Conservation (phyloP, 148 eudicot genomes). For the Rhododendron williamsianum region DNA sequence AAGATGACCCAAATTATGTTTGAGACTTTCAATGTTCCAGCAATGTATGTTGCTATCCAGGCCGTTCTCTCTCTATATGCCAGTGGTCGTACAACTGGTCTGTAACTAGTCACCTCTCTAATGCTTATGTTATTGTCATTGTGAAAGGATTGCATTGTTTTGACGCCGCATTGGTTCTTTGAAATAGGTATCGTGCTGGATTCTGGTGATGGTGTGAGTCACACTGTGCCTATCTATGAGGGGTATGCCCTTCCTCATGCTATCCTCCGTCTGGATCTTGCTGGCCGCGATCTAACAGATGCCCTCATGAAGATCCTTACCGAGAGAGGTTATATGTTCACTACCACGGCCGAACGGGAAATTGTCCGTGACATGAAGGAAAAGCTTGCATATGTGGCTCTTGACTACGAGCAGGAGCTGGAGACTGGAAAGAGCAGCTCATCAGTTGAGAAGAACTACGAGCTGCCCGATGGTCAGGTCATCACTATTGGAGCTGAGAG, state of each 20-base stretch:
- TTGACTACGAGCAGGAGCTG: constrained; percentile 29
- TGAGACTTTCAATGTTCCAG: constrained; percentile 26
- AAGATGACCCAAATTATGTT: constrained; percentile 27
- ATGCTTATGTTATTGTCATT: neutral
- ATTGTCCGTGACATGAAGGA: constrained; percentile 36
- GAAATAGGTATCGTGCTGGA: constrained; percentile 27
- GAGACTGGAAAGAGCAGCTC: constrained; percentile 34
- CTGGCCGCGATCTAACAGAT: constrained; percentile 27
- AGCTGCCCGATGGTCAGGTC: constrained; percentile 35
- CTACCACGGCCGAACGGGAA: constrained; percentile 36
- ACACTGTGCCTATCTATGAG: constrained; percentile 34
- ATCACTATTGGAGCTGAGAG: constrained; percentile 35
- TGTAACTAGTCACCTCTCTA: neutral
- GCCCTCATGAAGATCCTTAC: constrained; percentile 30
- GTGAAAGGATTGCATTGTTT: neutral
- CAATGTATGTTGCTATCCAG: constrained; percentile 26
- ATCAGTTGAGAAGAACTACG: constrained; percentile 34
- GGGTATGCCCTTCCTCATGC: constrained; percentile 38
- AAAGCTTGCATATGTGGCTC: constrained; percentile 34
- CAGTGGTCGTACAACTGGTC: constrained; percentile 27
- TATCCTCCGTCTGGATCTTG: constrained; percentile 23
- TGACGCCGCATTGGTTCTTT: neutral
- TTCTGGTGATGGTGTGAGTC: constrained; percentile 34
- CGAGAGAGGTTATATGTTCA: constrained; percentile 35
- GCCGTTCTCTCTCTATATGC: constrained; percentile 24